Evolutionary conservation across 805 yeast genomes (phyloP).

Genomic region (Metschnikowia koreensis): DNA sequence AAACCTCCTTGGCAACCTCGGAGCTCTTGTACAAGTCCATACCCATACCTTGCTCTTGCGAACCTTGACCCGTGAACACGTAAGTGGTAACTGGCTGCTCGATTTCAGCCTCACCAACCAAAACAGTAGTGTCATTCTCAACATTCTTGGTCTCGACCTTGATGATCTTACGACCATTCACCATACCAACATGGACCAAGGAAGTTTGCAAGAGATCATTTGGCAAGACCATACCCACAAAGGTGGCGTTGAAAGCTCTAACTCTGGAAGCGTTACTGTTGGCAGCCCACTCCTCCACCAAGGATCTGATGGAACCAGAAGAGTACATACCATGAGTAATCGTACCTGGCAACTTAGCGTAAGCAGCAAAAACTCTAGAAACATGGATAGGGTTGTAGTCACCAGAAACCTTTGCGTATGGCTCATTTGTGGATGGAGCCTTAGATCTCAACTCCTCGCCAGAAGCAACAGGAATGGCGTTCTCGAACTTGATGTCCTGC

Average conservation of each 20-base stretch:
- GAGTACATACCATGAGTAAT: conserved; percentile 99
- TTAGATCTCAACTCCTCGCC: conserved; percentile 61
- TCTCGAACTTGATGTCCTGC: conserved; percentile 88
- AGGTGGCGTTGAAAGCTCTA: conserved; percentile 85
- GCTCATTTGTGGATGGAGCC: conserved; percentile 95
- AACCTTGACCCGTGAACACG: conserved; percentile 99
- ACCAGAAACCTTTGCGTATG: conserved; percentile 96
- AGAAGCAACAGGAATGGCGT: conserved; percentile 79
- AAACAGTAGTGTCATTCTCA: conserved; percentile 73
- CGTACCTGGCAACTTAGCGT: conserved; percentile 94
- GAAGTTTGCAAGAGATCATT: conserved; percentile 84
- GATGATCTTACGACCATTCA: conserved; percentile 96
- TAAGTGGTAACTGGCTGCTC: conserved; percentile 97
- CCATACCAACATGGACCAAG: conserved; percentile 96
- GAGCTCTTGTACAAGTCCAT: conserved; percentile 94
- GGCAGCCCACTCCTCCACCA: conserved; percentile 98
- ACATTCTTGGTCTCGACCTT: conserved; percentile 86
- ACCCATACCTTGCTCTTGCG: conserved; percentile 99
- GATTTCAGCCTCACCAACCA: conserved; percentile 95
- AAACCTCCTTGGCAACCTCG: conserved; percentile 88
- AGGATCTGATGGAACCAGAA: conserved; percentile 89
- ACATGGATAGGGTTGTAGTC: conserved; percentile 99
- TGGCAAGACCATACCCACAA: conserved; percentile 97
- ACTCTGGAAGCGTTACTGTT: conserved; percentile 95
- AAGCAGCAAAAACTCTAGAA: conserved; percentile 87